These are phyloP conservation scores for Astrephomene gubernaculifera DNA, from an alignment of 139 green algal genomes.

Conservation along the genomic window DNA sequence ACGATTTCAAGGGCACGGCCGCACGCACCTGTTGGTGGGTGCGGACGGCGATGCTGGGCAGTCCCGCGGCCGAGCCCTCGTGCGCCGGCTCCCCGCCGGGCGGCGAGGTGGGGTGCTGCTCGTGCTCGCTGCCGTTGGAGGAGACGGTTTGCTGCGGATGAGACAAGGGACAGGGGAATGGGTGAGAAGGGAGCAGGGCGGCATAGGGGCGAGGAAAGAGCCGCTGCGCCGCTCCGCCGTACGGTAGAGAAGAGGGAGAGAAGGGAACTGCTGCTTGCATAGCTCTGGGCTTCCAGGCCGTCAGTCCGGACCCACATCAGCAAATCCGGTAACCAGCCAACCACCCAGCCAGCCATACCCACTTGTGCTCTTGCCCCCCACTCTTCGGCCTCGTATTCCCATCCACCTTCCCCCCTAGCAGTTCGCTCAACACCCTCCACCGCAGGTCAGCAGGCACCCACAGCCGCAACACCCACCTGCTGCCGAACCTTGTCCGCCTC, in stretches of 20 bases:
- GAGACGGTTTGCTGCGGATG: conserved; percentile 30
- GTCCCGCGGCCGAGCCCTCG: conserved; percentile 3
- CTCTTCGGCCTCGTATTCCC: background rate
- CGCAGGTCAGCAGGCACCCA: no score
- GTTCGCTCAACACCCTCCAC: background rate
- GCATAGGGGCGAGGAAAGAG: background rate
- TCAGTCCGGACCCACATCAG: background rate
- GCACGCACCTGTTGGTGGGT: conserved; percentile 12
- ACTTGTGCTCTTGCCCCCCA: background rate
- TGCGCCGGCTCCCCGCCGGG: background rate
- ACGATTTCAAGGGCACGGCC: no score
- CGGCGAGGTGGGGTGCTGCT: conserved; percentile 18
- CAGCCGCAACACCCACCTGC: background rate
- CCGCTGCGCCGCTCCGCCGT: no score
- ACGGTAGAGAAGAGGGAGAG: no score
- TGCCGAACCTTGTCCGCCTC: conserved; percentile 39
- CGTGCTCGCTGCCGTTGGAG: conserved; percentile 45
- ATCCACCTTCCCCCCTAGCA: background rate
- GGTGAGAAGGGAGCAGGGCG: background rate
- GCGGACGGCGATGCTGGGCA: conserved; percentile 23
- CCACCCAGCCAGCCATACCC: background rate
- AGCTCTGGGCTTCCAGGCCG: no score
- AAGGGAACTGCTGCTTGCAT: no score
- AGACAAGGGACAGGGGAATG: background rate
- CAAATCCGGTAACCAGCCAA: background rate